Percentiles rank a stretch among this genome's conserved stretches.
Evolutionary conservation across 2,329 filamentous ascomycete genomes (phyloP).

Genomic region (Aspergillus ibericus): DNA sequence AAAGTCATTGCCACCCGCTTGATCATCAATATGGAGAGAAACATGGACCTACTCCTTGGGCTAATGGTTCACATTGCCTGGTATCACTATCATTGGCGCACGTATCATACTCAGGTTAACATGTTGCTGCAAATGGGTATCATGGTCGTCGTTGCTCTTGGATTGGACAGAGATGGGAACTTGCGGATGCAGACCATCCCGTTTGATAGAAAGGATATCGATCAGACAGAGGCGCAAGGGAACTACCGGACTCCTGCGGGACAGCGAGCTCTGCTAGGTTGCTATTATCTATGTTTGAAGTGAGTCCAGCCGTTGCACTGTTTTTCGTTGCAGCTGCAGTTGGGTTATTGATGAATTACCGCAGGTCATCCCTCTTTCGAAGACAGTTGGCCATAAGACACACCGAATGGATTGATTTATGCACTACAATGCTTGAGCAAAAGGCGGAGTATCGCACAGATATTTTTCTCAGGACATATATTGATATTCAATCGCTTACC

Average conservation of each 20-base stretch:
- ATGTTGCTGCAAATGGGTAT: constrained; percentile 5
- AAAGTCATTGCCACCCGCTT: neutral
- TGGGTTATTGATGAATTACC: neutral
- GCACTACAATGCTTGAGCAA: neutral
- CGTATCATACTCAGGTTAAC: constrained; percentile 2
- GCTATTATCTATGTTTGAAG: constrained; percentile 8
- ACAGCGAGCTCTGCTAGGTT: constrained; percentile 8
- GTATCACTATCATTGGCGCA: constrained; percentile 10
- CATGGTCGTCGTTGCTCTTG: neutral
- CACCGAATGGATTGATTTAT: constrained; percentile 9
- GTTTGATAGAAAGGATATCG: neutral
- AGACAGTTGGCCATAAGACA: constrained; percentile 7
- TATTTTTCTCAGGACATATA: constrained; percentile 1
- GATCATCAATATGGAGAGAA: constrained; percentile 4
- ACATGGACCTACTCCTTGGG: constrained; percentile 9
- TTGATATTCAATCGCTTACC: neutral
- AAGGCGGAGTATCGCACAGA: constrained; percentile 9
- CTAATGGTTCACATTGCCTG: constrained; percentile 13
- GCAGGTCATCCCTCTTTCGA: constrained; percentile 9
- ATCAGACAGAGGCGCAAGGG: neutral
- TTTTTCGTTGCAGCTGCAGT: too few relatives aligned
- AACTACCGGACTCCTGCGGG: neutral
- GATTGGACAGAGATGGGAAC: neutral
- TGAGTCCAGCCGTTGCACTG: neutral
- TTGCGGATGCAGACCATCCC: neutral